Conservation (phyloP, 1,284 basidiomycete species). For the Hemileia vastatrix region DNA sequence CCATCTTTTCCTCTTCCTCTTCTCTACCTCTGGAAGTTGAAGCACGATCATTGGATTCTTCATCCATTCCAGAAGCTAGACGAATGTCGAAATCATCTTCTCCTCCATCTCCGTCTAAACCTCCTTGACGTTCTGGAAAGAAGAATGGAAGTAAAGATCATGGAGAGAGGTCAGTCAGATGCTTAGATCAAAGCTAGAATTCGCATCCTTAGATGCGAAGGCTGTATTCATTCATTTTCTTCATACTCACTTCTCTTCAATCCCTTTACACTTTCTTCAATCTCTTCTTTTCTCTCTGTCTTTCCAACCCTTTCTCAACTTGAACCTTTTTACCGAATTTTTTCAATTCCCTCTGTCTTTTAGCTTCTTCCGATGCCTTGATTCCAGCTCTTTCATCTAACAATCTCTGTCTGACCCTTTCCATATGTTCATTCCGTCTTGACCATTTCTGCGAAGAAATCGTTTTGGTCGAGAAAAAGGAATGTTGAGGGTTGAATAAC, state of each 20-base stretch:
- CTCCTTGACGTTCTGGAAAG: conserved; percentile 33
- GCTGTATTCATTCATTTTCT: not conserved
- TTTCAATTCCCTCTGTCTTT: conserved; percentile 85
- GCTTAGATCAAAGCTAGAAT: not conserved
- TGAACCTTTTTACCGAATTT: conserved; percentile 98
- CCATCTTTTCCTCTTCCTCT: conserved; percentile 45
- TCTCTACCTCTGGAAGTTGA: conserved; percentile 56
- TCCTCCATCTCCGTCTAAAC: conserved; percentile 53
- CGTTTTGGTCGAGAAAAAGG: conserved; percentile 80
- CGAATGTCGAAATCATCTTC: conserved; percentile 68
- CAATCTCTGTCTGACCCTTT: conserved; percentile 78
- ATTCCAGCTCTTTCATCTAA: conserved; percentile 83
- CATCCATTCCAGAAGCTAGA: conserved; percentile 51
- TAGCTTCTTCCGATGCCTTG: conserved; percentile 83
- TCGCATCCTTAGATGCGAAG: not conserved
- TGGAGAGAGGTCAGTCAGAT: conserved; percentile 11
- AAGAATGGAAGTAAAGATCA: conserved; percentile 1
- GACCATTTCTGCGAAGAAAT: conserved; percentile 99
- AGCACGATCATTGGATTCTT: conserved; percentile 68
- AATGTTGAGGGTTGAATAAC: conserved; percentile 63
- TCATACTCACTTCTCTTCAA: conserved; percentile 58
- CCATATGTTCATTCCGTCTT: conserved; percentile 97
- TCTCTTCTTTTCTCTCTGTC: conserved; percentile 68
- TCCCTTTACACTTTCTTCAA: conserved; percentile 51
- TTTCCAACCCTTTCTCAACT: conserved; percentile 68